Base-by-base conservation (phyloP, 2,329 filamentous ascomycete genomes). In the Fusarium luffae region DNA sequence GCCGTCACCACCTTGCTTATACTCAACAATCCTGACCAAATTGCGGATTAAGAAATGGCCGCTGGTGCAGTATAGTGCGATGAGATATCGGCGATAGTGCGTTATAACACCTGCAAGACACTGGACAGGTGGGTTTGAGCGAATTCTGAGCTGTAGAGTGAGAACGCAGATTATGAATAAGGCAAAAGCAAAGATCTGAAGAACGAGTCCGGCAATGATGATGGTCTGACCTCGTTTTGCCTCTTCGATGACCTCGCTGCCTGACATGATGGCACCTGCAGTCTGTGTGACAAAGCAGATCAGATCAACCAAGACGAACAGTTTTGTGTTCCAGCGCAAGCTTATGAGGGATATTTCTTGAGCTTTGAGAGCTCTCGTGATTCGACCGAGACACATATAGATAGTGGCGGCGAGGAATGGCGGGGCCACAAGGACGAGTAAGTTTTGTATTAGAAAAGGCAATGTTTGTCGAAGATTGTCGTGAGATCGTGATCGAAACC, bases 111-210 rank as follows among this genome's bases (percentile, higher is more conserved):
- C 34, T 37, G 34, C 34, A n/a, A 37, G 34, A 37, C 34, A 37
- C 34, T 37, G 5, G 18, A 37, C 18, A 37, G 34, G 34, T 10
- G 34, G 34, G 18, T 11, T 37, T 4, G 34, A 37, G 9, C 18
- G 34, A 18, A 37, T 12, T 5, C 34, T 37, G 34, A 37, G 34
- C 34, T 37, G 34, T 5, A 37, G 9, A 37, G 34, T n/a, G 18
- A 37, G 18, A 11, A 37, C 34, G 18, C 34, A 37, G 34, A 37
- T 11, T n/a, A 37, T 37, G 18, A 37, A 37, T 4, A 37, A n/a
- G 0, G 34, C 34, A 37, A 75, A 80, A 5, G 44, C 44, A 19
- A 27, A 0, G 7, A 47, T 30, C 28, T 47, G 44, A 18, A 27
- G 14, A 19, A 30, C 28, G 4, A 47, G n/a, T 12, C 44, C 44